These are phyloP conservation scores for Lasiodiplodia sp. DNA, from an alignment of 2,329 filamentous ascomycete genomes.

Conservation along the genomic window DNA sequence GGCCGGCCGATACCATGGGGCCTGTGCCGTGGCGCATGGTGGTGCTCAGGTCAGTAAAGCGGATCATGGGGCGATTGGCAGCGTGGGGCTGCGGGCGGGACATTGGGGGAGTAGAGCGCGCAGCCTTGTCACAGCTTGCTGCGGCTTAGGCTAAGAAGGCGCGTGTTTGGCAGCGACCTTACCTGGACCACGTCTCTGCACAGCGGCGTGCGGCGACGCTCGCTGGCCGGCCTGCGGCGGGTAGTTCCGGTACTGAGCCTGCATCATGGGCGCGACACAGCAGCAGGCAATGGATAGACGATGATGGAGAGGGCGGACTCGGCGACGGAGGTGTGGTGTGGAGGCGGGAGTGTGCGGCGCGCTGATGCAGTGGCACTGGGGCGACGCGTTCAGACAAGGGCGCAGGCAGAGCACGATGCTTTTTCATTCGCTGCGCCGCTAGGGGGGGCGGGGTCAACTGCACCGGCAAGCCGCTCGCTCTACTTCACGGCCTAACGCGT, in stretches of 20 bases:
- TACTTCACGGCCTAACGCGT: not conserved
- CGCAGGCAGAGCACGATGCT: constrained; percentile 17
- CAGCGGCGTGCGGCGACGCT: constrained; percentile 41
- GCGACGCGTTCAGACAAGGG: constrained; percentile 27
- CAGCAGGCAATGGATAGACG: constrained; percentile 32
- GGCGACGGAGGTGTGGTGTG: constrained; percentile 2
- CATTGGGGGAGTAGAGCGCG: constrained; percentile 30
- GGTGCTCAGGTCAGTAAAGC: constrained; percentile 55
- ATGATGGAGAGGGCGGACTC: not conserved
- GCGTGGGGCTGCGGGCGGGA: constrained; percentile 12
- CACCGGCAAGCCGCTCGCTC: not conserved
- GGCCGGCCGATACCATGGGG: constrained; percentile 46
- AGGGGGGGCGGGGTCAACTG: constrained; percentile 19
- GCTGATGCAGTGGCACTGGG: constrained; percentile 13
- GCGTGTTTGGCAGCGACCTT: constrained; percentile 32
- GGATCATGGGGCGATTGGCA: constrained; percentile 49
- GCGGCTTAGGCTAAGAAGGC: constrained; percentile 16
- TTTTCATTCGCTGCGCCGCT: constrained; percentile 28
- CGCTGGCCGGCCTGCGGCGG: constrained; percentile 50
- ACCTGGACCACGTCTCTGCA: constrained; percentile 49
- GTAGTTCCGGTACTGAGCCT: constrained; percentile 56
- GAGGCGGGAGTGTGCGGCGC: constrained; percentile 5
- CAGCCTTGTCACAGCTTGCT: constrained; percentile 13
- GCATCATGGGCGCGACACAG: constrained; percentile 45
- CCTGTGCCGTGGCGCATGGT: constrained; percentile 55